A percentile compares a stretch with the other conserved stretches of the same genome.
These are phyloP conservation scores for Actinomortierella ambigua DNA, from an alignment of 371 early-diverging fungal genomes.

Conservation along the genomic window DNA sequence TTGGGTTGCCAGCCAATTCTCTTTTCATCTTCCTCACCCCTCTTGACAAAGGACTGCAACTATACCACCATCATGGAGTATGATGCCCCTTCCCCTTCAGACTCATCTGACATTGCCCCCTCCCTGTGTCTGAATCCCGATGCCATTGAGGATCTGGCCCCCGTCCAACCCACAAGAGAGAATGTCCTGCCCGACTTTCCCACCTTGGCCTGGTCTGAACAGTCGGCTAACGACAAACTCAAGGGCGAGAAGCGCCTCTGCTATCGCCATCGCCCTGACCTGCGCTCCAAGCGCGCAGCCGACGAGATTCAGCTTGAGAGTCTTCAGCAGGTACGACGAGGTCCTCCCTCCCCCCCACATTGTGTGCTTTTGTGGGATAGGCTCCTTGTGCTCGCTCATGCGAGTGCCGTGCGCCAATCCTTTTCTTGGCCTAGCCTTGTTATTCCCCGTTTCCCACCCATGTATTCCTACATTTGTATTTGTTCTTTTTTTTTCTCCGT, in stretches of 20 bases:
- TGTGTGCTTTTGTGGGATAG: not conserved
- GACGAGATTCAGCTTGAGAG: slow-evolving; percentile 34
- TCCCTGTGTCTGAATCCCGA: slow-evolving; percentile 42
- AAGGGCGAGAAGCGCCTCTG: slow-evolving; percentile 39
- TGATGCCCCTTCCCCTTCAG: slow-evolving; percentile 36
- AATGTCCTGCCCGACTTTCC: slow-evolving; percentile 30
- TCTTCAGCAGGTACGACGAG: slow-evolving; percentile 40
- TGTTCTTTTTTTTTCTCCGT: not conserved
- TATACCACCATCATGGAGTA: slow-evolving; percentile 10
- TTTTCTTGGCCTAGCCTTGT: too few species aligned
- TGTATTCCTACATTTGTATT: not conserved
- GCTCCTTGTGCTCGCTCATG: not conserved
- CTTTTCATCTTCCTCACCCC: not conserved
- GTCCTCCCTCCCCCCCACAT: not conserved
- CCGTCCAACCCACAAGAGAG: slow-evolving; percentile 26
- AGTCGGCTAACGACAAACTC: slow-evolving; percentile 12
- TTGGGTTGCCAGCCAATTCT: too few species aligned
- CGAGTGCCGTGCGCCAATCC: too few species aligned
- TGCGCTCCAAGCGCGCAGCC: slow-evolving; percentile 33
- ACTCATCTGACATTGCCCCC: slow-evolving; percentile 25
- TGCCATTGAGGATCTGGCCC: slow-evolving; percentile 39
- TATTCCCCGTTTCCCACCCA: not conserved
- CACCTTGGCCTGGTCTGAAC: slow-evolving; percentile 41
- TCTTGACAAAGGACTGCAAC: slow-evolving; percentile 1
- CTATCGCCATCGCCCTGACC: slow-evolving; percentile 41